Base-by-base conservation (phyloP, 257 asterid species). In the Solanum tacnaense region DNA sequence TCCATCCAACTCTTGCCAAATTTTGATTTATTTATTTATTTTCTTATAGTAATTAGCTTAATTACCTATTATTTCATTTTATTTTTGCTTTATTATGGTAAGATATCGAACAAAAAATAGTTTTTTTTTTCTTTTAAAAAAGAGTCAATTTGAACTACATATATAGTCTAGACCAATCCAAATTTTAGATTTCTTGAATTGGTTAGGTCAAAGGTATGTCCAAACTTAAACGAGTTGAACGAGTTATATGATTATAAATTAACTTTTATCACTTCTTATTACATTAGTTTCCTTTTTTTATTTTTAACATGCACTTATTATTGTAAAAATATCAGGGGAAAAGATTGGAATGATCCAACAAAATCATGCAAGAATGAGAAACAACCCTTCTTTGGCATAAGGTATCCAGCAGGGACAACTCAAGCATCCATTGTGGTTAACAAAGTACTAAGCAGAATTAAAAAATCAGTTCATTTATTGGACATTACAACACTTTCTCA, bases 401-500 rank as follows among this genome's bases (percentile, higher is more conserved):
- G 73, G 32, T 95, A 96, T 87, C 98, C 98, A 18, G 94, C 94
- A 39, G 93, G 96, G 5, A 91, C 93, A 49, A 95, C 95, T 13
- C 6, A 72, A 84, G 89, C 96, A 1, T 65, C 93, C 29, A 70
- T 91, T 4, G 94, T 96, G 13, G 87, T 96, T 84, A 94, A 96
- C 92, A 96, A 94, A 89, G 98, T 96, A 29, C 46, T 96, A 83
- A 94, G 96, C 84, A 90, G 98, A 88, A 88, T 95, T 88, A 96
- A 89, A 93, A 96, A 94, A 70, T 98, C 98, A 2, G 98, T 95
- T 9, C 91, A 92, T 74, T 91, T 96, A 70, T 92, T 96, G 32
- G 99, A 96, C 86, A 90, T 96, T 27, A 94, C 98, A 5, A 46
- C 83, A n/a, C 94, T 96, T 5, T 95, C 99, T 0, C 99, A 96